Evolutionary conservation across 768 basidiomycete genomes (phyloP), one percentile per base, ranked within the genome.

Genomic region (Hortiboletus flavorubellus): DNA sequence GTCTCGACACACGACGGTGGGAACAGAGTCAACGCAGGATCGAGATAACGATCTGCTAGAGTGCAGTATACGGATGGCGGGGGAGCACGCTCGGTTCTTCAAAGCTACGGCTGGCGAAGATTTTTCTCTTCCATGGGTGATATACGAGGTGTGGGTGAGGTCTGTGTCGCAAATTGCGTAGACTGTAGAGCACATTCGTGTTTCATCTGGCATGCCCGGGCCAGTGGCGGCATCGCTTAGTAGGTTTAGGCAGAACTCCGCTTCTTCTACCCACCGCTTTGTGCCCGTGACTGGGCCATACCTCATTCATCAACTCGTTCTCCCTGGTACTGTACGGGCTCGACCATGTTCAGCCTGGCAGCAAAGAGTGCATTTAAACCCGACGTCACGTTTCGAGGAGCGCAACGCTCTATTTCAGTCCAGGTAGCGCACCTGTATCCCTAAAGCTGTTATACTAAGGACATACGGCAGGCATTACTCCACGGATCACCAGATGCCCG

Each of bases 401-500:
- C 70, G 35, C 76, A 70, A 60, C 79, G 84, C 64, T 73, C 68
- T 46, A 83, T 85, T 64, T 87, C 85, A 54, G 84, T 87, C 55
- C 80, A 86, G 82, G 85, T 86, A 73, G 53, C 57, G 44, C 61
- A 57, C 46, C 39, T 48, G 51, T 18, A 58, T 51, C 54, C 45
- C 46, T 50, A 46, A 59, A 70, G 64, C 63, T 54, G 56, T 57
- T 51, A 57, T 63, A 70, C 65, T 71, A 61, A 64, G 53, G 63
- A 46, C 59, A 53, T 57, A 64, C 49, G 48, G 30, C 72, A 94
- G 93, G 83, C 89, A 18, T 69, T 99, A 52, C 76, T 99, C 54
- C 94, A 98, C 72, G 97, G 97, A n/a, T 94, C 92, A 31, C 85
- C 86, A 44, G 86, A 93, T 65, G 95, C 95, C 43, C 89, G 91